Evolutionary conservation across 257 asterid genomes (phyloP), one percentile per base, ranked within the genome.

Genomic region (Sherardia arvensis): DNA sequence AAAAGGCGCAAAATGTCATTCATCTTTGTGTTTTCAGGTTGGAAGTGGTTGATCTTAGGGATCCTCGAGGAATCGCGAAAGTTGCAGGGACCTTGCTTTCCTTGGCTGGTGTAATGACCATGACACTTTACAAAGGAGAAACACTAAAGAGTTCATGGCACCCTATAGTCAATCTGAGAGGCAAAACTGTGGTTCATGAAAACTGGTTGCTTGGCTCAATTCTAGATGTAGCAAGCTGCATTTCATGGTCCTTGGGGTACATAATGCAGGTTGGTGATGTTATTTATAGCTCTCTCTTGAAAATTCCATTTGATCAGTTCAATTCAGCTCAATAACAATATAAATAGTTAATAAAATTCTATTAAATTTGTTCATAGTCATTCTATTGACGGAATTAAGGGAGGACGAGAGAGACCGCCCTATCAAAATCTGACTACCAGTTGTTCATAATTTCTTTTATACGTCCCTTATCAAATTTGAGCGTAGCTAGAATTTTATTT

Each of bases 111-210:
- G 87, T 89, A 6, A 72, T 81, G 84, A 71, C 59, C 51, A 84
- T 84, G 90, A 77, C 95, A 34, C 64, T 89, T 70, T 86, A 83
- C 79, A 84, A 86, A 48, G 96, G 96, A 71, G 71, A 76, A 20
- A 66, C 76, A 8, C 55, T 84, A 62, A 65, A 74, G 66, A 74
- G 78, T 69, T 40, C 78, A 30, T 85, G 85, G 36, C 64, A 61
- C 8, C 78, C 83, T 47, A 70, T 79, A 49, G 55, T 89, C 55
- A 80, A 74, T 69, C 49, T 82, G 36, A 59, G 48, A 58, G 86
- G 85, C 22, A 74, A 73, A 40, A 60, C 66, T 15, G 77, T 12
- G 23, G 32, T 77, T 14, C 83, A 89, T 1, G 78, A 76, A 58
- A 65, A 76, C 56, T 86, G 94, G 96, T 38, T 86, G 68, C 81